A percentile compares a stretch with the other conserved stretches of the same genome.
These are phyloP conservation scores for Glycyrrhiza uralensis DNA, from an alignment of 306 rosid species.

Conservation along the genomic window DNA sequence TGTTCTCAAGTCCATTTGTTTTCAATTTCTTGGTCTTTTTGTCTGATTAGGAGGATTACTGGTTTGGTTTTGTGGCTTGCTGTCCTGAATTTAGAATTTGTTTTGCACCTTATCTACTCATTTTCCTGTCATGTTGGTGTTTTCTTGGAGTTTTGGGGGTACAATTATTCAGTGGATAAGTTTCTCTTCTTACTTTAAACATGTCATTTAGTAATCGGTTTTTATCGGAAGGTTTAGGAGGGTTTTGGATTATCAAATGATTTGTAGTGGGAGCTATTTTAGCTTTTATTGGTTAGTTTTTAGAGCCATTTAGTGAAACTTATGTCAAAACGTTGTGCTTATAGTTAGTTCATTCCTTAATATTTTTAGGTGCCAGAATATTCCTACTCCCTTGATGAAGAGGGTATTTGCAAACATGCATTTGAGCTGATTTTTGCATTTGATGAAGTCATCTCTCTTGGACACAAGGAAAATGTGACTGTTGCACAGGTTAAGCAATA, in stretches of 20 bases:
- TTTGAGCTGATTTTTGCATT: conserved; percentile 93
- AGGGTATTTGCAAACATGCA: conserved; percentile 80
- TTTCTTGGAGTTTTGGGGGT: conserved; percentile 6
- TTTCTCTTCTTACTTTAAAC: neutral
- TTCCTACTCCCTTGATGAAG: conserved; percentile 84
- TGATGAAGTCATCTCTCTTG: conserved; percentile 93
- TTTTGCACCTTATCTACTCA: neutral
- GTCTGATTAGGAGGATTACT: neutral
- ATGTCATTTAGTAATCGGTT: neutral
- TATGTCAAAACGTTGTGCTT: neutral
- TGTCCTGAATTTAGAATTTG: conserved; percentile 9
- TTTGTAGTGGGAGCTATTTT: neutral
- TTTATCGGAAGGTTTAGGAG: neutral
- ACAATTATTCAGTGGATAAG: neutral
- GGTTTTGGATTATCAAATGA: conserved; percentile 1
- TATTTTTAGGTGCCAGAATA: conserved; percentile 86
- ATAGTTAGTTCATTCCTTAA: conserved; percentile 42
- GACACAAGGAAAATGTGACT: conserved; percentile 86
- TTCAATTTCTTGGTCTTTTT: conserved; percentile 17
- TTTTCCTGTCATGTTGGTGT: neutral
- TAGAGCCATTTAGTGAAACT: neutral
- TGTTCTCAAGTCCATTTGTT: neutral
- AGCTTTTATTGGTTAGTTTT: neutral
- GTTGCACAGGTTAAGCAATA: conserved; percentile 90
- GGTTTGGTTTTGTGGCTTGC: conserved; percentile 3